Percentiles rank a stretch among this genome's conserved stretches.
Conservation (phyloP, 192 early-diverging fungal species). For the Oehlia diaphana region DNA sequence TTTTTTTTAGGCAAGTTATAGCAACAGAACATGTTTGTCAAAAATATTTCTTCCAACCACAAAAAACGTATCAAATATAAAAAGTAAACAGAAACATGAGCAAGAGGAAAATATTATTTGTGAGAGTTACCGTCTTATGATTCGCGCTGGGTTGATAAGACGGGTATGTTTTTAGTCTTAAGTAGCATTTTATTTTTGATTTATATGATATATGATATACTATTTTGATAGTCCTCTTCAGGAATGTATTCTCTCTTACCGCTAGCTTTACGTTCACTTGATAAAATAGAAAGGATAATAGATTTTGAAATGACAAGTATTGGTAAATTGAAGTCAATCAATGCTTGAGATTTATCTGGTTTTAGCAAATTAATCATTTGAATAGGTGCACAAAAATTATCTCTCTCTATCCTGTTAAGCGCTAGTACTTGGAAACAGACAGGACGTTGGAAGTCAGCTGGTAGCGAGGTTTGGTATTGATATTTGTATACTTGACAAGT, state of each 20-base stretch:
- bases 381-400: constrained; percentile 67
- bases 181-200: background rate
- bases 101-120: background rate
- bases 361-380: background rate
- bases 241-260: constrained; percentile 86
- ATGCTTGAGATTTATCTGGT: background rate
- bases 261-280: constrained; percentile 70
- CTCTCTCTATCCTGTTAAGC: constrained; percentile 66
- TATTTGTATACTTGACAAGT: background rate
- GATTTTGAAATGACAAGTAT: constrained; percentile 77
- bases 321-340: constrained; percentile 38
- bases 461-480: constrained; percentile 46
- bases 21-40: constrained; percentile 34
- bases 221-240: constrained; percentile 63
- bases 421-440: constrained; percentile 78
- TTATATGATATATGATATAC: background rate
- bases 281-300: constrained; percentile 78
- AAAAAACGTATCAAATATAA: constrained; percentile 31
- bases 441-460: constrained; percentile 74
- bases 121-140: constrained; percentile 57
- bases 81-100: background rate
- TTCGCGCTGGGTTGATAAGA: constrained; percentile 71
- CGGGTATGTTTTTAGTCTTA: constrained; percentile 51
- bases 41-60: constrained; percentile 38
- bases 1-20: background rate